These are phyloP conservation scores for Bryum argenteum DNA, from an alignment of 225 moss, liverwort and hornwort species.

Conservation along the genomic window DNA sequence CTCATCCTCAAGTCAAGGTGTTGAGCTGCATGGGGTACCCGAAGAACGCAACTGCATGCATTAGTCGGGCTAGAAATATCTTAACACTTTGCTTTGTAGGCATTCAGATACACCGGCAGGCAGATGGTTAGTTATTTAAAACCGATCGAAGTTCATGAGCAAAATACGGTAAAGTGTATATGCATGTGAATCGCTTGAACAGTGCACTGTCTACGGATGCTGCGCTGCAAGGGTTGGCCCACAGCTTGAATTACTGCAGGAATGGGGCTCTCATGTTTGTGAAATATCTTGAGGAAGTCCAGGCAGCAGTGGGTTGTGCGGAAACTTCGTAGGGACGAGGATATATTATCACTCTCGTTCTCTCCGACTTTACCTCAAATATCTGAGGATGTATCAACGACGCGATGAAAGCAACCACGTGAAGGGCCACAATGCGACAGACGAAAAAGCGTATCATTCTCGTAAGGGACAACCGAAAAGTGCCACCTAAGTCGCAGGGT, in stretches of 20 bases:
- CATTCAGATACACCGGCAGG: too few relatives aligned
- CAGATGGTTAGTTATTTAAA: too few relatives aligned
- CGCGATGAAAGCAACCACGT: constrained; percentile 25
- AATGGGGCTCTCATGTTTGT: constrained; percentile 5
- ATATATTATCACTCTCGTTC: constrained; percentile 5
- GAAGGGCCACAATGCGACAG: constrained; percentile 37
- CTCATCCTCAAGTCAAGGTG: constrained; percentile 22
- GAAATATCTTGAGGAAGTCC: constrained; percentile 18
- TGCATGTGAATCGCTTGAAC: constrained; percentile 1
- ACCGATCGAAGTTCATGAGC: too few relatives aligned
- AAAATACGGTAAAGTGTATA: too few relatives aligned
- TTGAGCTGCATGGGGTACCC: constrained; percentile 17
- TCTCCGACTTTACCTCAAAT: constrained; percentile 27
- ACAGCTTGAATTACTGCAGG: constrained; percentile 26
- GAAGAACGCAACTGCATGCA: constrained; percentile 22
- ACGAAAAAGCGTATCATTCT: background rate
- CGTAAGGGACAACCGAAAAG: constrained; percentile 12
- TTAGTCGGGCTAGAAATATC: constrained; percentile 20
- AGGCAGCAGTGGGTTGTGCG: background rate
- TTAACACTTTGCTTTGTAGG: constrained; percentile 23
- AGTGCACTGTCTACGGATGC: background rate
- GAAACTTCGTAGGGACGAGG: background rate
- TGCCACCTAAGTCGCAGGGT: constrained; percentile 15
- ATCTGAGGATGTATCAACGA: constrained; percentile 4
- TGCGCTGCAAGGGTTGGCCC: constrained; percentile 20